Evolutionary conservation across 1,284 basidiomycete species (phyloP), one percentile per base, ranked within the genome.

Genomic region (Afroboletus lepidellus): DNA sequence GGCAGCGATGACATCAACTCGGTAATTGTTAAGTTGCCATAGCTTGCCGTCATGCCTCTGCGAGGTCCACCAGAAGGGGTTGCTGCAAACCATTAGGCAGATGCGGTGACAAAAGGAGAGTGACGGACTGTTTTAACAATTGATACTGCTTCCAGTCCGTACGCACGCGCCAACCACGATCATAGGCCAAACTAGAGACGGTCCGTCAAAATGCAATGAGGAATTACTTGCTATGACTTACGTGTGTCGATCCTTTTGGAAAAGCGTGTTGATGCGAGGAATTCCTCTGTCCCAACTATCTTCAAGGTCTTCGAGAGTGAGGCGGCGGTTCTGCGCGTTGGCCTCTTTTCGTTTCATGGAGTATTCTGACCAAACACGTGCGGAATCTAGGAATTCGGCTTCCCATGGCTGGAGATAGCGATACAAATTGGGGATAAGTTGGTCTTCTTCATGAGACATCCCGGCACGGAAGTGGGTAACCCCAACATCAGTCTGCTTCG

Each of bases 341-440:
- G 96, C 97, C 69, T 99, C 97, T 73, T 98, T 98, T 59, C 97
- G 80, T 81, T 99, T 99, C 92, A 98, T 92, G 0, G 97, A 97
- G 70, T 99, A 99, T 73, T 99, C 97, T 3, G 92, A 93, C 97
- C 97, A 99, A 25, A 99, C 97, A 58, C 97, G 92, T 36, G 94
- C 94, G 6, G 94, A 97, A 70, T 99, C 97, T 58, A 97, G 73
- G 77, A 99, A 99, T 71, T 99, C 97, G 1, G 96, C 92, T 70
- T 98, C 94, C 97, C 97, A 99, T 25, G 96, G 96, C 67, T 98
- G 93, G 21, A 99, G 83, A 74, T 99, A 99, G 51, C 96, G 92
- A 75, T 98, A 99, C 72, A 99, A 72, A 72, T 98, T 98, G 33
- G 96, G 96, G 67, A 98, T 98, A 37, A 96, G 80, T 64, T 94